phyloP scores from a whole-genome alignment of 345 rosid species.

The Syzygium grande region DNA sequence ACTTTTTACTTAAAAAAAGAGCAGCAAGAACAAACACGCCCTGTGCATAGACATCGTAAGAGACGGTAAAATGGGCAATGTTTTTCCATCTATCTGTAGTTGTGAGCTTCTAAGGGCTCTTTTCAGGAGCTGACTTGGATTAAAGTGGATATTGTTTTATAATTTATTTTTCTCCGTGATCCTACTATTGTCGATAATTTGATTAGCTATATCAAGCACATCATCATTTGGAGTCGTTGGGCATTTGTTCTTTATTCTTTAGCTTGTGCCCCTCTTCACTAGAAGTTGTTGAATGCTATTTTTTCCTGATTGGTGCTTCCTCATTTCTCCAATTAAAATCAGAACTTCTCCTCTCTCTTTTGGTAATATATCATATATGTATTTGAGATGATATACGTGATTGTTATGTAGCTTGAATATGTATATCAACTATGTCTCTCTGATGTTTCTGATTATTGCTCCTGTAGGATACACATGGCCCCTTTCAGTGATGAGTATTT shows the following conservation, averaged over 20 bases:
- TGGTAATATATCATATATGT: not conserved
- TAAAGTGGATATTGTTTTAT: not conserved
- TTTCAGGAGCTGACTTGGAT: not conserved
- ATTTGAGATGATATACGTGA: not conserved
- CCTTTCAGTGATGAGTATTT: slow-evolving; percentile 96
- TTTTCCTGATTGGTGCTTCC: not conserved
- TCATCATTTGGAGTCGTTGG: not conserved
- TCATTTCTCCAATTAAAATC: not conserved
- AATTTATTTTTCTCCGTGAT: not conserved
- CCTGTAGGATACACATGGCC: slow-evolving; percentile 95
- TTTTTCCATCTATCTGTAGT: not conserved
- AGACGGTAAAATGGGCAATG: not conserved
- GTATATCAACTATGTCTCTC: not conserved
- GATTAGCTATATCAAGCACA: not conserved
- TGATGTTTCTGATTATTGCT: slow-evolving; percentile 5
- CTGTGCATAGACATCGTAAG: not conserved
- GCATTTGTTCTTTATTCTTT: not conserved
- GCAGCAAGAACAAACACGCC: not conserved
- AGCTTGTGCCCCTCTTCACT: not conserved
- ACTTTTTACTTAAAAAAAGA: not conserved
- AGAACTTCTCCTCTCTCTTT: not conserved
- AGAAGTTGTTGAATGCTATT: not conserved
- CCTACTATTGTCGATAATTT: not conserved
- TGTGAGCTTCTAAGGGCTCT: not conserved
- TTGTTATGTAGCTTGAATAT: not conserved